Evolutionary conservation across 202 grass and related monocot genomes (phyloP).

Genomic region (Carex arenaria): DNA sequence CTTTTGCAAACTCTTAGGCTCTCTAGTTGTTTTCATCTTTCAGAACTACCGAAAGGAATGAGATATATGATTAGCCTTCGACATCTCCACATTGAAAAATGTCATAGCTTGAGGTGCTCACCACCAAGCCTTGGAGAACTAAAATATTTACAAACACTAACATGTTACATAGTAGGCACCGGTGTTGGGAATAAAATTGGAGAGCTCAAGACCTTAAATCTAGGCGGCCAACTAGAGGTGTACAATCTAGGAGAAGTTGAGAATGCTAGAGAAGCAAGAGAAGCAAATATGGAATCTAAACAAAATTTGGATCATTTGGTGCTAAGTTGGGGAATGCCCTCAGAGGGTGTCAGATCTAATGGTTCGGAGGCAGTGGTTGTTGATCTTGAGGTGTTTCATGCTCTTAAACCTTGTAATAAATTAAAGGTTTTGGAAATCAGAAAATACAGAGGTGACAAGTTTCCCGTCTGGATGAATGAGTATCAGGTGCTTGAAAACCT

Average conservation of each 20-base stretch:
- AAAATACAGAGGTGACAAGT: too few relatives aligned
- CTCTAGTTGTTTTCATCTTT: fast-evolving
- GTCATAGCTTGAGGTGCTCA: not conserved
- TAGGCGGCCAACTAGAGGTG: slow-evolving; percentile 16
- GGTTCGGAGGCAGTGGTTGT: too few relatives aligned
- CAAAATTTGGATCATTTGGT: not conserved
- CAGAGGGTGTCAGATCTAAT: too few relatives aligned
- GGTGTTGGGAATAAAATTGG: not conserved
- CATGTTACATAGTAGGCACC: slow-evolving; percentile 18
- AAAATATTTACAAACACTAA: slow-evolving; percentile 35
- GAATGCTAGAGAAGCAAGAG: not conserved
- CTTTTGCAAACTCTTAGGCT: slow-evolving; percentile 27
- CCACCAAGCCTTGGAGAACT: slow-evolving; percentile 25
- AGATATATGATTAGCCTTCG: slow-evolving; percentile 34
- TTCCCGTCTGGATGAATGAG: not conserved
- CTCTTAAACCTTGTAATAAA: too few relatives aligned
- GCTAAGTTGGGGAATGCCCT: slow-evolving; percentile 9
- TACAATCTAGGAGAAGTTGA: slow-evolving; percentile 9
- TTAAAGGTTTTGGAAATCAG: too few relatives aligned
- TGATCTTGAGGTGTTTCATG: too few relatives aligned
- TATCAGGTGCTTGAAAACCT: not conserved
- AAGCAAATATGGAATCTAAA: not conserved
- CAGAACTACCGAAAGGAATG: slow-evolving; percentile 14
- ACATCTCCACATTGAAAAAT: slow-evolving; percentile 16
- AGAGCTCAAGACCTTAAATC: slow-evolving; percentile 22